Conservation (phyloP, 371 early-diverging fungal species). For the Lichtheimia ornata region DNA sequence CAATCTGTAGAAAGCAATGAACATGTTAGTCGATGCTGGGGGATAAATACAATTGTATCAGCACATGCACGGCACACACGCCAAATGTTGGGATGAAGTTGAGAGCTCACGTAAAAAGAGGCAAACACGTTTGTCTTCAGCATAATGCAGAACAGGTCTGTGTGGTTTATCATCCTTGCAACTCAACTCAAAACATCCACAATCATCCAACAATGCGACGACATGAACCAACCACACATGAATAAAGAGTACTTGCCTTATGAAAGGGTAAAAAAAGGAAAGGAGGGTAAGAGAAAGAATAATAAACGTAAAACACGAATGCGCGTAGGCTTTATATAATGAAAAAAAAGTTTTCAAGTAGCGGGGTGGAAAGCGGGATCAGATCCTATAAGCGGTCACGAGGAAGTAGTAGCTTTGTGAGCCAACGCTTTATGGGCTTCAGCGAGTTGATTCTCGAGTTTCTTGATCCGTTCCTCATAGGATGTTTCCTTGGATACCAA, state of each 20-base stretch:
- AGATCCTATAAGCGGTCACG: background rate
- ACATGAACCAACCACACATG: no score
- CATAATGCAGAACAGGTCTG: conserved; percentile 18
- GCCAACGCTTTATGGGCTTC: conserved; percentile 51
- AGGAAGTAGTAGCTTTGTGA: background rate
- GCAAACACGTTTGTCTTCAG: conserved; percentile 15
- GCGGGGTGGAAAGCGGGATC: no score
- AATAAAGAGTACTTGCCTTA: conserved; percentile 13
- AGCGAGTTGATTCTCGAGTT: conserved; percentile 65
- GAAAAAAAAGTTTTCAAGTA: no score
- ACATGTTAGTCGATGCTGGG: background rate
- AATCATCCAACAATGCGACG: background rate
- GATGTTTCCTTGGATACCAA: conserved; percentile 59
- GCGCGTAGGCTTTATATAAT: no score
- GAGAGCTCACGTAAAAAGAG: conserved; percentile 7
- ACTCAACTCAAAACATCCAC: background rate
- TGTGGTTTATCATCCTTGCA: conserved; percentile 14
- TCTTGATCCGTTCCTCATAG: conserved; percentile 60
- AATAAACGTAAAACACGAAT: no score
- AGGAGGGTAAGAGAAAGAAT: background rate
- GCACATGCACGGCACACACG: background rate
- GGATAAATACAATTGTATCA: background rate
- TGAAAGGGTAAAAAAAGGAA: background rate
- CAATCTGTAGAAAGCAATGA: background rate
- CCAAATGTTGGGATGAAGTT: background rate